Evolutionary conservation across 371 early-diverging fungal genomes (phyloP), one percentile per base, ranked within the genome.

Genomic region (Saksenaea vasiformis): DNA sequence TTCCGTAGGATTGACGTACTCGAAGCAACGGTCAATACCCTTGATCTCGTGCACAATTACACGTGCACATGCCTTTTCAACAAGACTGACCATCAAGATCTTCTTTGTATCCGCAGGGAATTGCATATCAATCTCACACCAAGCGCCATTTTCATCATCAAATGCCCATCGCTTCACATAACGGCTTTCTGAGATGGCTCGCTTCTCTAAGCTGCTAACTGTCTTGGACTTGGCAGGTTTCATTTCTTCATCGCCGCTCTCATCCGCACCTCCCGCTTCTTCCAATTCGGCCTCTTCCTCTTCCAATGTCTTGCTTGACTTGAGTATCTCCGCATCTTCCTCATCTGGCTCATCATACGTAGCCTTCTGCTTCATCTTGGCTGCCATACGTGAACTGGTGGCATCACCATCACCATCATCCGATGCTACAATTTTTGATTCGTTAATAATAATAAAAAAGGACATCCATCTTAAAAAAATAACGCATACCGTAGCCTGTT

Each of bases 21-120:
- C 89, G 76, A 88, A 95, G 75, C 90, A 87, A 11, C 90, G 84
- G 17, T 79, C 72, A 68, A 98, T 93, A 56, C 92, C 91, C 60
- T 85, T 83, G 70, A 98, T 89, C 76, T 99, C 95, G 64, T 88
- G 93, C 1, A 99, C 76, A 37, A 97, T 84, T 7, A 91, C 80
- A 11, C 80, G 58, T 60, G 86, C 70, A 74, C 87, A 81, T 3
- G 87, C 86, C 39, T 83, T 71, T 72, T 97, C 95, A 27, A 89
- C 91, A 59, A 97, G 67, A 54, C 86, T 87, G 57, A 97, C 90
- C 95, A 99, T 93, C 54, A 99, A 82, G 62, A 99, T 74, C 85
- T 99, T 99, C 75, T 92, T 90, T 62, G 93, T 91, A 54, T 88
- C 85, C 1, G 95, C 90, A 34, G 93, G 86, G 86, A 96, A 95